Percentiles rank a stretch among this genome's conserved stretches.
phyloP scores from a whole-genome alignment of 441 rosid species.

The Iberis amara region DNA sequence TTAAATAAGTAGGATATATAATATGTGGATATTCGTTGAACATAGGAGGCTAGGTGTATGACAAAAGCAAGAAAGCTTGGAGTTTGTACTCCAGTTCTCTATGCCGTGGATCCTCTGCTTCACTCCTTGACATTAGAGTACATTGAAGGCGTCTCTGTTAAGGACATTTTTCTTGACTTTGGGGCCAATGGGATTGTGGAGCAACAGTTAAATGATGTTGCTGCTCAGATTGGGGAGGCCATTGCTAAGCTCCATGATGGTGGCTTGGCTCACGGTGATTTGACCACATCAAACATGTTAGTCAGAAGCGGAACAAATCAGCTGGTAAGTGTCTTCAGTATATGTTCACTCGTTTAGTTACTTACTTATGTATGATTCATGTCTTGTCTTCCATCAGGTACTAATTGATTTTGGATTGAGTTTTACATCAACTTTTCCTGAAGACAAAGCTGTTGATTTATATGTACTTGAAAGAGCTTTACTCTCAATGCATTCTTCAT shows the following conservation, averaged over 20 bases:
- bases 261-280: constrained; percentile 89
- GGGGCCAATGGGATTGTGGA: constrained; percentile 57
- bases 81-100: constrained; percentile 66
- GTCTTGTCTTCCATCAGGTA: constrained; percentile 54
- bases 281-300: constrained; percentile 93
- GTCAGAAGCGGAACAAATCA: constrained; percentile 53
- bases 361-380: constrained; percentile 1
- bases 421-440: constrained; percentile 83
- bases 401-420: constrained; percentile 94
- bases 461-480: constrained; percentile 92
- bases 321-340: constrained; percentile 32
- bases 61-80: constrained; percentile 88
- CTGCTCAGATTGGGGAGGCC: constrained; percentile 75
- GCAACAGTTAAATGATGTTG: constrained; percentile 60
- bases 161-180: constrained; percentile 64
- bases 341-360: constrained; percentile 28
- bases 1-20: not conserved
- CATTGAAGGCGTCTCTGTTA: constrained; percentile 65
- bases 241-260: constrained; percentile 89
- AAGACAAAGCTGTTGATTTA: constrained; percentile 90
- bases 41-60: constrained; percentile 87
- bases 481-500: constrained; percentile 87
- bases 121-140: constrained; percentile 73
- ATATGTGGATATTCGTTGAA: not conserved
- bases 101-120: constrained; percentile 60